Evolutionary conservation across 768 basidiomycete species (phyloP).

Genomic region (Strobilomyces confusus): DNA sequence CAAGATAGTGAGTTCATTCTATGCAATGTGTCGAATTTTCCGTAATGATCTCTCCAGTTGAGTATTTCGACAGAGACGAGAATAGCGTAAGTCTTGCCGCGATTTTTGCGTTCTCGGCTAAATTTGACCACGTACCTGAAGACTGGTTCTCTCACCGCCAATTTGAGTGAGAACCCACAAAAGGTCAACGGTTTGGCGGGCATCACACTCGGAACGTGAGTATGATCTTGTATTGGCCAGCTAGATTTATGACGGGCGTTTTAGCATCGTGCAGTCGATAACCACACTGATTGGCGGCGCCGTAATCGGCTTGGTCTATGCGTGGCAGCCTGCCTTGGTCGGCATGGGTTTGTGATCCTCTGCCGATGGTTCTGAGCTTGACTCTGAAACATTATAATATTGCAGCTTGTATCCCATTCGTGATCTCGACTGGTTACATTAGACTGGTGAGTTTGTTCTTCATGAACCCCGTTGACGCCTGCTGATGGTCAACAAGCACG

Average conservation of each 20-base stretch:
- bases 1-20: conserved; percentile 66
- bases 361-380: neutral
- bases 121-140: conserved; percentile 21
- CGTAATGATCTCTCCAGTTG: conserved; percentile 41
- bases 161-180: conserved; percentile 81
- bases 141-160: conserved; percentile 79
- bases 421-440: conserved; percentile 75
- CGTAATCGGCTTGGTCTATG: conserved; percentile 72
- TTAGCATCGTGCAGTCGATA: conserved; percentile 58
- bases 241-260: too few species aligned
- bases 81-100: conserved; percentile 53
- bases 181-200: conserved; percentile 88
- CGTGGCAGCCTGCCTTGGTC: conserved; percentile 62
- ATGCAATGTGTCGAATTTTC: neutral
- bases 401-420: conserved; percentile 59
- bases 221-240: too few species aligned
- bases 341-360: conserved; percentile 30
- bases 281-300: conserved; percentile 68
- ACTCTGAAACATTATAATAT: neutral
- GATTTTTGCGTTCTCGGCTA: neutral
- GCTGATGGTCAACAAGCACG: conserved; percentile 40
- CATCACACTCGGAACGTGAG: conserved; percentile 62
- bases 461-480: neutral
- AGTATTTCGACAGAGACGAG: conserved; percentile 86
- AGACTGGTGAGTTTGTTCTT: conserved; percentile 52